phyloP scores from a whole-genome alignment of 2,329 filamentous ascomycete genomes.

The Penicillium sp. region DNA sequence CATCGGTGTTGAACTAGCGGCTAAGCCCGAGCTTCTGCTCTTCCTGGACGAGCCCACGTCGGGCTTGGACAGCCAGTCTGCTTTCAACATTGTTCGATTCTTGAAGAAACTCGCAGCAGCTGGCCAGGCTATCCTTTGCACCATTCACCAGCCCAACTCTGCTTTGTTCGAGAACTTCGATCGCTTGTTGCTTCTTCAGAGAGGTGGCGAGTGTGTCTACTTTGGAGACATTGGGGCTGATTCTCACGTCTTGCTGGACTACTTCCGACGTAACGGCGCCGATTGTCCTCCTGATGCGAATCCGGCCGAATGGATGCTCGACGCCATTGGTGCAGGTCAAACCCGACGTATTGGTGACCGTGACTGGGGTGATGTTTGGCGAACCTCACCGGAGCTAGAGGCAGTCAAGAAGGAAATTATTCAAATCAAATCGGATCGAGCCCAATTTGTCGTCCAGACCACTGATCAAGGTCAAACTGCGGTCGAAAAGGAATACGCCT shows the following conservation, averaged over 20 bases:
- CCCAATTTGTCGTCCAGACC: constrained; percentile 48
- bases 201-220: constrained; percentile 59
- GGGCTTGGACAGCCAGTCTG: constrained; percentile 61
- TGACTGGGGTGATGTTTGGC: constrained; percentile 83
- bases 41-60: constrained; percentile 67
- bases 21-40: constrained; percentile 58
- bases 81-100: constrained; percentile 63
- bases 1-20: constrained; percentile 45
- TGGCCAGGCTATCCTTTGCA: constrained; percentile 63
- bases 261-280: constrained; percentile 58
- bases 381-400: constrained; percentile 70
- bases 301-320: constrained; percentile 55
- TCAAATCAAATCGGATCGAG: constrained; percentile 66
- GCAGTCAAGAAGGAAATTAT: constrained; percentile 68
- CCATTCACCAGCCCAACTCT: constrained; percentile 63
- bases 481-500: constrained; percentile 77
- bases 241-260: constrained; percentile 53
- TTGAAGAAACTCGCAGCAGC: constrained; percentile 62
- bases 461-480: constrained; percentile 48
- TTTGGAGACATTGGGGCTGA: constrained; percentile 59
- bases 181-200: constrained; percentile 58
- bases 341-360: constrained; percentile 70
- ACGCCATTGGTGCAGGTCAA: constrained; percentile 74
- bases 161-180: constrained; percentile 63
- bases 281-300: constrained; percentile 56